Percentiles rank a stretch among this genome's conserved stretches.
These are phyloP conservation scores for Solidago caesia DNA, from an alignment of 129 eudicot genomes.

Conservation along the genomic window DNA sequence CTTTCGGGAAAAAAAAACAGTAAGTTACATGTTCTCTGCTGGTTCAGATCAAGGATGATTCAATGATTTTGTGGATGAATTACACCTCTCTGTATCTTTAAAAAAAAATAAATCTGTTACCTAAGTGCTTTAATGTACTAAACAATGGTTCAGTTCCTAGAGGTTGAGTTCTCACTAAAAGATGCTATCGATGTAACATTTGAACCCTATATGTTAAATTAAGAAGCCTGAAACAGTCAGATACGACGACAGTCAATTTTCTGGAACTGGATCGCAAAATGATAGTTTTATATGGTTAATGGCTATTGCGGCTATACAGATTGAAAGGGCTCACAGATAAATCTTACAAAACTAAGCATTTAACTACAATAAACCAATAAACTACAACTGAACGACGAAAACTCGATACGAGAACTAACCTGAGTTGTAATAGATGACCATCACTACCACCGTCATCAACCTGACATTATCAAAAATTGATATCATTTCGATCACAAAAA, in stretches of 20 bases:
- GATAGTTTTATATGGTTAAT: background rate
- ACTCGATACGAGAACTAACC: constrained; percentile 38
- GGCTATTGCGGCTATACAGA: background rate
- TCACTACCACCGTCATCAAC: constrained; percentile 72
- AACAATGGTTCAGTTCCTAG: background rate
- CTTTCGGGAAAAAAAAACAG: no score
- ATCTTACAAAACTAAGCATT: constrained; percentile 5
- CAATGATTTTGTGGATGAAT: background rate
- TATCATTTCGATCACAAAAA: no score
- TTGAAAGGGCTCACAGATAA: background rate
- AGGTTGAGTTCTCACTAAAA: background rate
- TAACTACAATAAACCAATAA: constrained; percentile 21
- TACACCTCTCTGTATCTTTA: background rate
- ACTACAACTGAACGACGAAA: constrained; percentile 13
- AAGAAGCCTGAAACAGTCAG: background rate
- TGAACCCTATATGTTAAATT: constrained; percentile 10
- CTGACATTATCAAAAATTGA: constrained; percentile 34
- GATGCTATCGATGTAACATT: background rate
- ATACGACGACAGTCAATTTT: background rate
- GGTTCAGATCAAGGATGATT: background rate
- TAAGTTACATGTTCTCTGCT: no score
- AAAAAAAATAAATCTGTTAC: background rate
- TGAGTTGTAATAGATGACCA: constrained; percentile 87
- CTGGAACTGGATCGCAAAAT: no score
- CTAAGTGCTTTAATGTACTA: constrained; percentile 7